A percentile compares a stretch with the other conserved stretches of the same genome.
Conservation (phyloP, 768 basidiomycete species). For the Hypholoma fasciculare region DNA sequence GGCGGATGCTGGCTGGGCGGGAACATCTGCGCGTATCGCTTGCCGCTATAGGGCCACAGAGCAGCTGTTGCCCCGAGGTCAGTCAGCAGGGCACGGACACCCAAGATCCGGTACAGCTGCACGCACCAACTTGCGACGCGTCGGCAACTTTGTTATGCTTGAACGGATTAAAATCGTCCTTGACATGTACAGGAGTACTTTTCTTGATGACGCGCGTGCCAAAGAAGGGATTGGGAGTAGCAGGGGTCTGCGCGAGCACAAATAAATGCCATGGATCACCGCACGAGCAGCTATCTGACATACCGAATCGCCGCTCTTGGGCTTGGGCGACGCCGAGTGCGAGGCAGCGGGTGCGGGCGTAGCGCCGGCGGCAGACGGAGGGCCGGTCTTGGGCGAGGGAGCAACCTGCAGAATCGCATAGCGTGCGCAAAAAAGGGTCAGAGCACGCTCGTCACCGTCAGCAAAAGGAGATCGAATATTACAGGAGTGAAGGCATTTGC, state of each 20-base stretch:
- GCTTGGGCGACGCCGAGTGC: conserved; percentile 54
- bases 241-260: conserved; percentile 27
- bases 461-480: conserved; percentile 28
- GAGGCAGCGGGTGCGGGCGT: conserved; percentile 22
- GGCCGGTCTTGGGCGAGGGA: conserved; percentile 44
- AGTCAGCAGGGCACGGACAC: neutral
- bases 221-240: conserved; percentile 86
- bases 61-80: conserved; percentile 43
- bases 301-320: conserved; percentile 55
- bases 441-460: conserved; percentile 20
- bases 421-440: conserved; percentile 15
- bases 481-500: conserved; percentile 76
- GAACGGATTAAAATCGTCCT: conserved; percentile 98
- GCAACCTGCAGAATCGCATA: conserved; percentile 33
- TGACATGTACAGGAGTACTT: conserved; percentile 74
- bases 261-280: neutral
- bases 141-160: conserved; percentile 82
- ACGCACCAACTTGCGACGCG: conserved; percentile 73
- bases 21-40: conserved; percentile 81
- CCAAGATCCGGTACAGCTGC: neutral
- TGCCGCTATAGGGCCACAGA: conserved; percentile 88
- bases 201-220: conserved; percentile 78
- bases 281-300: conserved; percentile 2
- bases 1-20: conserved; percentile 61
- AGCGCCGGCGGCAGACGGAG: conserved; percentile 4